Conservation (phyloP, 2,329 filamentous ascomycete genomes). For the Corynespora cassiicola region DNA sequence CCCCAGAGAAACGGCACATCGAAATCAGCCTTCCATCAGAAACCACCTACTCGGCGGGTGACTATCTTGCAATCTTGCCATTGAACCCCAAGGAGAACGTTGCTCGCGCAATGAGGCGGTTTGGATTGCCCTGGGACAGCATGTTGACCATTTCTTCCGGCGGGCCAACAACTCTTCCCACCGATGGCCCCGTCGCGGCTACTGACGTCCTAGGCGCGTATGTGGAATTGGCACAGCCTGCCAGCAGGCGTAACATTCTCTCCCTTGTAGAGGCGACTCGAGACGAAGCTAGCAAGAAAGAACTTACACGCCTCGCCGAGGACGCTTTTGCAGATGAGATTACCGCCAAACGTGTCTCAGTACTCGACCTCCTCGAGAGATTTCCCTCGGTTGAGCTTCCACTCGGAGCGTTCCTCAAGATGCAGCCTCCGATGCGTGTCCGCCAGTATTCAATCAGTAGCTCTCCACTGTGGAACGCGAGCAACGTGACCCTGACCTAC, state of each 20-base stretch:
- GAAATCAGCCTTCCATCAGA: constrained; percentile 52
- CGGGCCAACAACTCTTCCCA: constrained; percentile 72
- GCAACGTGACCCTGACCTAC: constrained; percentile 70
- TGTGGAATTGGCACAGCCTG: constrained; percentile 75
- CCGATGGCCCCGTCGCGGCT: constrained; percentile 65
- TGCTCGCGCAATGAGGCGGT: constrained; percentile 67
- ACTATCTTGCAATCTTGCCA: constrained; percentile 78
- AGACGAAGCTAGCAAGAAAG: constrained; percentile 56
- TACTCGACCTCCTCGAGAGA: constrained; percentile 73
- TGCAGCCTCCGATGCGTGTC: constrained; percentile 78
- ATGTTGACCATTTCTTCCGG: constrained; percentile 65
- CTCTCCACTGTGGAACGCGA: constrained; percentile 67
- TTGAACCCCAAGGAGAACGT: constrained; percentile 71
- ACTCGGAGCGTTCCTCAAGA: constrained; percentile 70
- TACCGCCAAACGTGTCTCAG: constrained; percentile 63
- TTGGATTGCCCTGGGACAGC: constrained; percentile 73
- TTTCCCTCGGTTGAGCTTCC: constrained; percentile 65
- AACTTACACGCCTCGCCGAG: constrained; percentile 57
- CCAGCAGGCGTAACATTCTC: constrained; percentile 68
- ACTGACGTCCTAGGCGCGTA: constrained; percentile 71
- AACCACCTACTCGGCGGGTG: constrained; percentile 72
- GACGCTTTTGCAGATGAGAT: constrained; percentile 46
- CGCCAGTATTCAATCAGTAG: constrained; percentile 84
- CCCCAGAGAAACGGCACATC: constrained; percentile 46
- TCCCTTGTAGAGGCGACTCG: constrained; percentile 57